Base-by-base conservation (phyloP, 202 grass and related monocot genomes). In the Zoysia matrella region DNA sequence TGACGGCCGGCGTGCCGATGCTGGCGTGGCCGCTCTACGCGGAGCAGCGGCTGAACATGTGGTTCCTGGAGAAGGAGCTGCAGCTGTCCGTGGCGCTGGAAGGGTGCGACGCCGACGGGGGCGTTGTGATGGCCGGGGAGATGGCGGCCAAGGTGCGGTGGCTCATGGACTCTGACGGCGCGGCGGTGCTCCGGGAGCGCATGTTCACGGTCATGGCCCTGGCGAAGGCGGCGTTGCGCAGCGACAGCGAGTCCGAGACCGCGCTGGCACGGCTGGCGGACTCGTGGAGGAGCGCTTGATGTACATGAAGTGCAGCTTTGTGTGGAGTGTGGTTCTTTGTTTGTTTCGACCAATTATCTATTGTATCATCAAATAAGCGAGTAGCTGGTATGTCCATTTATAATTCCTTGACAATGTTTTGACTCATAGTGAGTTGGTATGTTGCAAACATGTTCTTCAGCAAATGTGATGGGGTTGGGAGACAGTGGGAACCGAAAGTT, bases 11-110 rank as follows among this genome's bases (percentile, higher is more conserved):
- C 0, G 71, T 86, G 71, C 82, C 91, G 4, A 94, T 94, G 91
- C 16, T 94, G 12, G 88, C 58, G 47, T 94, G 88, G 91, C 91
- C 88, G 7, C 52, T 94, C 36, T 94, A 94, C 77, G 88, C 91
- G 6, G 91, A 94, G 91, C 91, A 90, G 48, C 67, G 88, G 85
- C 69, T 94, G 5, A 69, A 43, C 55, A 77, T 42, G 5, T 86
- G 91, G 72, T 91, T 91, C 72, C 51, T 94, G 46, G 88, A 84
- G 85, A 14, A 90, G 82, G 91, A 94, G 71, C 76, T 94, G 79
- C 67, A 18, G 44, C 78, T 91, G 60, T 85, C 91, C 22, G 79
- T 94, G 51, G 79, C 82, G 0, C 46, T 94, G 45, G 82, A 90
- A 77, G 91, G 88, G 22, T 94, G 88, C 43, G 79, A 91, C 52